Conservation (phyloP, 257 asterid genomes). For the Nicotiana attenuata region DNA sequence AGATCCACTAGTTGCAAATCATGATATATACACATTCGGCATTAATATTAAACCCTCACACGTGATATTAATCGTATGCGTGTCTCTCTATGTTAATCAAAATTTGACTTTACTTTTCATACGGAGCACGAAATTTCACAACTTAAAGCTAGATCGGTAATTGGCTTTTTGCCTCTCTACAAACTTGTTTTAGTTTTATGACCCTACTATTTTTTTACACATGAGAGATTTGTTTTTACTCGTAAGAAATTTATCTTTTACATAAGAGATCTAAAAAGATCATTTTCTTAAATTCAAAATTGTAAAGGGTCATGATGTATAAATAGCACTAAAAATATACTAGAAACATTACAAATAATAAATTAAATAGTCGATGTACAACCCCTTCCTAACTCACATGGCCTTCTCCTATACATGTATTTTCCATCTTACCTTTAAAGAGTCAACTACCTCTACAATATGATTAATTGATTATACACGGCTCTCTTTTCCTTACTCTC, state of each 20-base stretch:
- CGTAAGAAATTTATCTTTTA: too few relatives aligned
- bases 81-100: neutral
- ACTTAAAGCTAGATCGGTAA: too few relatives aligned
- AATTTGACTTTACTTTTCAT: neutral
- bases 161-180: too few relatives aligned
- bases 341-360: too few relatives aligned
- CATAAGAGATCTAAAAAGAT: too few relatives aligned
- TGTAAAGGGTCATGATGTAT: too few relatives aligned
- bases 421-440: conserved; percentile 4
- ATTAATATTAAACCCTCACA: neutral
- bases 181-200: too few relatives aligned
- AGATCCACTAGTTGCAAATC: neutral
- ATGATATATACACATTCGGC: neutral
- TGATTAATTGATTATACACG: neutral
- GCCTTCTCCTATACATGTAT: neutral
- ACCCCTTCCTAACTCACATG: neutral
- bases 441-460: neutral
- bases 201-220: too few relatives aligned
- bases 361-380: too few relatives aligned
- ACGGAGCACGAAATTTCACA: neutral
- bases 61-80: neutral
- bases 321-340: too few relatives aligned
- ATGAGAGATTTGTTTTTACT: too few relatives aligned
- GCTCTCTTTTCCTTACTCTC: neutral
- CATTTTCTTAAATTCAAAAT: too few relatives aligned